These are phyloP conservation scores for Peronospora destructor DNA, from an alignment of 352 stramenopile genomes.

Conservation along the genomic window DNA sequence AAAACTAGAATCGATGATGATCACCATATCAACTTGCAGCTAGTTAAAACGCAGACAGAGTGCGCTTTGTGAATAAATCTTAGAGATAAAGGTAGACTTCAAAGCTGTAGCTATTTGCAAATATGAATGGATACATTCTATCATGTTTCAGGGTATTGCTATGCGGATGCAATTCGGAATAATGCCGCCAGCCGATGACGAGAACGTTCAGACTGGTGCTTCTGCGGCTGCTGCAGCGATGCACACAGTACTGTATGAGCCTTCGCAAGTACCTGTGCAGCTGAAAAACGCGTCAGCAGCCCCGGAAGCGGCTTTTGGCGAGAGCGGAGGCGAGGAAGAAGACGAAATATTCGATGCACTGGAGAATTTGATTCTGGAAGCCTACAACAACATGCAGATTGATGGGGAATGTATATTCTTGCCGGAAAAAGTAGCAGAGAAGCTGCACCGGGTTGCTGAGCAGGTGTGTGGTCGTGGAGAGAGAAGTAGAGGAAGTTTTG, in stretches of 20 bases:
- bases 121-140: no score
- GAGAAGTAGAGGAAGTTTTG: neutral
- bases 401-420: conserved; percentile 77
- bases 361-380: conserved; percentile 70
- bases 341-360: conserved; percentile 37
- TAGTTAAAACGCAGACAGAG: no score
- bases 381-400: conserved; percentile 81
- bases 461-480: conserved; percentile 32
- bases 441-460: conserved; percentile 51
- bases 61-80: no score
- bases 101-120: no score
- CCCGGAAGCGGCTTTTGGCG: conserved; percentile 4
- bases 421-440: conserved; percentile 52
- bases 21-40: no score
- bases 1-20: conserved; percentile 18
- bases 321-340: conserved; percentile 14
- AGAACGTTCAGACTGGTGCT: conserved; percentile 2
- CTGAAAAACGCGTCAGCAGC: conserved; percentile 3
- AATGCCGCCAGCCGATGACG: conserved; percentile 9
- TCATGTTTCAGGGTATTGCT: no score
- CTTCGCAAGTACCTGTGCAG: neutral
- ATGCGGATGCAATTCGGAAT: conserved; percentile 19
- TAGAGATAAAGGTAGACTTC: no score
- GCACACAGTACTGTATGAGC: neutral
- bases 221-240: neutral